phyloP scores from a whole-genome alignment of 768 basidiomycete species.

The Mycena olivaceomarginata region DNA sequence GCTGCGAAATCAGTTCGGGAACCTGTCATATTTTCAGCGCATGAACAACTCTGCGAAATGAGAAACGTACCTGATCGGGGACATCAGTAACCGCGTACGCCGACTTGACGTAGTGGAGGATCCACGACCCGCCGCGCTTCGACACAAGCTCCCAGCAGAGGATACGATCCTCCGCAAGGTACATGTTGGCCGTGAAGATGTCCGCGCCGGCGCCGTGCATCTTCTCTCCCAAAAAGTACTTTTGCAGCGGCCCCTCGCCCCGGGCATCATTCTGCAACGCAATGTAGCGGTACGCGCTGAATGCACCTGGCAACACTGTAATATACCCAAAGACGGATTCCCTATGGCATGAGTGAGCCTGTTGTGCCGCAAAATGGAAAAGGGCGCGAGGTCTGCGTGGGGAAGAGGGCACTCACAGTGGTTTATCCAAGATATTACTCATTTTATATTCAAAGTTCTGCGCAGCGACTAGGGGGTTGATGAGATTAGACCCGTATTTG shows the following conservation, averaged over 20 bases:
- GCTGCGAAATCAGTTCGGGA: constrained; percentile 95
- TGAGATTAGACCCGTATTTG: constrained; percentile 83
- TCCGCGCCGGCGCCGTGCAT: constrained; percentile 93
- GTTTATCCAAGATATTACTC: constrained; percentile 93
- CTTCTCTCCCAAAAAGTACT: constrained; percentile 98
- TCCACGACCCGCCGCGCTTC: constrained; percentile 94
- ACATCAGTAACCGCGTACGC: constrained; percentile 96
- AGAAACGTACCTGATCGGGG: constrained; percentile 82
- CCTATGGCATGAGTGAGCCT: constrained; percentile 48
- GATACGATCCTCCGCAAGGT: constrained; percentile 95
- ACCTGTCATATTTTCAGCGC: constrained; percentile 65
- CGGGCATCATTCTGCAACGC: constrained; percentile 90
- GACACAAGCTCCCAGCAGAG: constrained; percentile 98
- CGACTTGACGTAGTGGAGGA: constrained; percentile 96
- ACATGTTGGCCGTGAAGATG: constrained; percentile 98
- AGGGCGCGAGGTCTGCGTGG: neutral
- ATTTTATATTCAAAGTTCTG: constrained; percentile 98
- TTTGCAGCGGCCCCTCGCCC: constrained; percentile 93
- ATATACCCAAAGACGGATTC: constrained; percentile 96
- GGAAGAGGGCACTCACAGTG: constrained; percentile 66
- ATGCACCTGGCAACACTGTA: constrained; percentile 94
- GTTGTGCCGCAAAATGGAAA: too few species aligned
- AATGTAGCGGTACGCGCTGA: constrained; percentile 94
- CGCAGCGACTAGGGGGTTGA: constrained; percentile 94
- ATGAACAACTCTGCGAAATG: neutral